Evolutionary conservation across 1,284 basidiomycete species (phyloP).

Genomic region (Trametes polyzona): DNA sequence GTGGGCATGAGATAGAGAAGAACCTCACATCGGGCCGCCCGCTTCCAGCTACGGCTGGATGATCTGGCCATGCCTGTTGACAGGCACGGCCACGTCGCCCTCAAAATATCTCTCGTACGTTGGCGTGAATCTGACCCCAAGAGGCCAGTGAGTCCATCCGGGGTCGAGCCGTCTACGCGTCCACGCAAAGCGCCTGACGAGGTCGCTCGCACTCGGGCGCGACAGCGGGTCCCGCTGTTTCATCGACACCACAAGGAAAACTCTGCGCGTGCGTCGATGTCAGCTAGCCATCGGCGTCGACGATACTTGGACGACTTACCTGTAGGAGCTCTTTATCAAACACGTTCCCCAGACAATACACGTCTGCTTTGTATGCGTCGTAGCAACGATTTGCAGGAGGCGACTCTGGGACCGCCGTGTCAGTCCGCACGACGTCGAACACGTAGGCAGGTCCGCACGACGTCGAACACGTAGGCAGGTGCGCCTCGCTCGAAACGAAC

Average conservation of each 20-base stretch:
- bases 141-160: slow-evolving; percentile 6
- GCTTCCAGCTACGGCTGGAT: too few species aligned
- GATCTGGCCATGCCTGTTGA: too few species aligned
- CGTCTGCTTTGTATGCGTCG: slow-evolving; percentile 36
- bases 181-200: neutral
- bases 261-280: neutral
- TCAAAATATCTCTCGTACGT: slow-evolving; percentile 11
- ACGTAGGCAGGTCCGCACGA: slow-evolving; percentile 6
- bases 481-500: slow-evolving; percentile 26
- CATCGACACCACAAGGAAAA: slow-evolving; percentile 30
- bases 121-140: slow-evolving; percentile 9
- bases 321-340: slow-evolving; percentile 26
- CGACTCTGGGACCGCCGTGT: slow-evolving; percentile 34
- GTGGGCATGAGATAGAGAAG: too few species aligned
- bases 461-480: too few species aligned
- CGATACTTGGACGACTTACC: too few species aligned
- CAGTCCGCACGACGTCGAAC: slow-evolving; percentile 16
- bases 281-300: too few species aligned
- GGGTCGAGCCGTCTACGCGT: neutral
- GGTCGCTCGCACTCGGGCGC: slow-evolving; percentile 22
- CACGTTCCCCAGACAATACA: slow-evolving; percentile 35
- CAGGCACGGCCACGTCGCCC: slow-evolving; percentile 11
- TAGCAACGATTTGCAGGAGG: slow-evolving; percentile 29
- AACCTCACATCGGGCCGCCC: too few species aligned
- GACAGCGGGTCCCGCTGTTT: slow-evolving; percentile 15